Percentiles rank a stretch among this genome's conserved stretches.
Conservation (phyloP, 1,284 basidiomycete genomes). For the Sanghuangporus weigelae region DNA sequence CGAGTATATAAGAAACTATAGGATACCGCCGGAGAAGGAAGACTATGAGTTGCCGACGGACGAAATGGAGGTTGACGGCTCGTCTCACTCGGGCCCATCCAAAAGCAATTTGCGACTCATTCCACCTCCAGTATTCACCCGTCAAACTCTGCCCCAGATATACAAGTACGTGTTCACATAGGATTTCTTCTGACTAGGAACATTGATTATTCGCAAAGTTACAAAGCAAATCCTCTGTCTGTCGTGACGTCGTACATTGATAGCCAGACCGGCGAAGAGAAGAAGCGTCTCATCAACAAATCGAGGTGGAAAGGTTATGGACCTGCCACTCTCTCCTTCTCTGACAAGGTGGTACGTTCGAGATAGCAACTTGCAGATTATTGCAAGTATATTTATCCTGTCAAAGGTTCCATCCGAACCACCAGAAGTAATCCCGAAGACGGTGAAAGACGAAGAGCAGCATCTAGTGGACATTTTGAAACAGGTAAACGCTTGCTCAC, state of each 20-base stretch:
- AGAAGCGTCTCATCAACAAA: conserved; percentile 72
- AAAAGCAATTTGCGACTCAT: conserved; percentile 63
- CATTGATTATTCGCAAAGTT: conserved; percentile 38
- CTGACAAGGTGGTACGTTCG: conserved; percentile 48
- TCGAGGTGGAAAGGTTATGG: conserved; percentile 77
- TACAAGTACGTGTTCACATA: conserved; percentile 55
- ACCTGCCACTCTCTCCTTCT: conserved; percentile 62
- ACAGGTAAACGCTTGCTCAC: conserved; percentile 2
- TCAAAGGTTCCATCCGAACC: conserved; percentile 4
- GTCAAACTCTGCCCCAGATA: conserved; percentile 68
- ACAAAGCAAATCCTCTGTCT: conserved; percentile 71
- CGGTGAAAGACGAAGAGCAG: neutral
- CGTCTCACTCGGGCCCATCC: conserved; percentile 12
- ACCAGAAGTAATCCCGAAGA: neutral
- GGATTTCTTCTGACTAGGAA: neutral
- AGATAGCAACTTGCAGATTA: neutral
- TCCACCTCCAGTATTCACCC: conserved; percentile 81
- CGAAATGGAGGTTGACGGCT: conserved; percentile 4
- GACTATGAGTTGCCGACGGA: conserved; percentile 42
- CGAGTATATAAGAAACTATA: conserved; percentile 64
- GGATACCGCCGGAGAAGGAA: conserved; percentile 60
- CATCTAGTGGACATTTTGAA: conserved; percentile 7
- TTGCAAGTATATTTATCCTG: neutral
- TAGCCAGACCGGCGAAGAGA: conserved; percentile 75
- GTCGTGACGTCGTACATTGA: conserved; percentile 59